Conservation (phyloP, 78 protist species). For the Thecamonas trahens region DNA sequence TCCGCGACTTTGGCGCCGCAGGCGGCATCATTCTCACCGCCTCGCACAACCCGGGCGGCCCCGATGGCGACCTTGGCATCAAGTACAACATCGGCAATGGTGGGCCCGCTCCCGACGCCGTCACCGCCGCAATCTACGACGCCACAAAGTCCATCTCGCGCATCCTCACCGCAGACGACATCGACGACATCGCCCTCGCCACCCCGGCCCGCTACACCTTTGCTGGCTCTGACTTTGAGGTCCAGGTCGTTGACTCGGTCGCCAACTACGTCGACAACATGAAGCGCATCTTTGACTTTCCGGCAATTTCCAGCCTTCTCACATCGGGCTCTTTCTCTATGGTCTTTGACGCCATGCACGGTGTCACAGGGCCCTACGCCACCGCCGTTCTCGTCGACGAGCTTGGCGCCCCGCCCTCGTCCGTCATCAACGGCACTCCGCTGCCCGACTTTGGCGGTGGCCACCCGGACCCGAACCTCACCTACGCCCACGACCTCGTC, state of each 20-base stretch:
- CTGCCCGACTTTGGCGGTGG: conserved; percentile 91
- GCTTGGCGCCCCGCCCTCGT: conserved; percentile 66
- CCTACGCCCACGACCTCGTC: conserved; percentile 89
- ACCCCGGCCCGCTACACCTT: background rate
- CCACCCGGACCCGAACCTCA: conserved; percentile 97
- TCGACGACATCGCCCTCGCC: background rate
- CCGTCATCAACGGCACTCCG: conserved; percentile 53
- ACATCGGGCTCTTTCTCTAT: conserved; percentile 36
- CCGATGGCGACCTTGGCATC: conserved; percentile 89
- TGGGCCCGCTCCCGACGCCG: conserved; percentile 90
- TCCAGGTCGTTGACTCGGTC: conserved; percentile 72
- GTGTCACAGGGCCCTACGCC: conserved; percentile 93
- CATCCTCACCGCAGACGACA: conserved; percentile 25
- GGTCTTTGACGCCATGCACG: conserved; percentile 77
- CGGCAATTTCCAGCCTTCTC: conserved; percentile 33
- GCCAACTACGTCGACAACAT: conserved; percentile 58
- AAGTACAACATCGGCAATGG: conserved; percentile 91
- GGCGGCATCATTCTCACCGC: conserved; percentile 92
- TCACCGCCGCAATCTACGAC: conserved; percentile 75
- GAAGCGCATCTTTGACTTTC: conserved; percentile 79
- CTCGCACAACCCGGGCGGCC: conserved; percentile 97
- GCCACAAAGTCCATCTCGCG: conserved; percentile 33
- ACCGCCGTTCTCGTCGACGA: conserved; percentile 59
- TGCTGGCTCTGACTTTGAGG: conserved; percentile 10
- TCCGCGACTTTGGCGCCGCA: conserved; percentile 30